Conservation (phyloP, 768 basidiomycete species). For the Auriscalpium orientale region DNA sequence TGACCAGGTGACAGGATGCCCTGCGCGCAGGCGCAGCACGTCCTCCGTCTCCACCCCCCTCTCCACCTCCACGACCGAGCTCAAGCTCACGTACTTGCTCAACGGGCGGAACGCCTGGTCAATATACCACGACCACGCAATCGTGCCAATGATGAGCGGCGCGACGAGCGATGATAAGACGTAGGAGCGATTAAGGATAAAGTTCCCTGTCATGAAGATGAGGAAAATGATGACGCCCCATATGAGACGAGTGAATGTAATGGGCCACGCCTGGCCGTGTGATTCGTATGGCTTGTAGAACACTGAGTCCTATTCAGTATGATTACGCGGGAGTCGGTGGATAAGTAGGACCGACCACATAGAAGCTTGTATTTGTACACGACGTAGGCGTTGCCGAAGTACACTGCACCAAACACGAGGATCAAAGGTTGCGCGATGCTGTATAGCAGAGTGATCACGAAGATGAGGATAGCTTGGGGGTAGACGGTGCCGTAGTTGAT, state of each 20-base stretch:
- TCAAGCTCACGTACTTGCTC: constrained; percentile 77
- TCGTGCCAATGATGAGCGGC: constrained; percentile 69
- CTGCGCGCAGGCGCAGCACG: constrained; percentile 63
- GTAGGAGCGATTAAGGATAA: constrained; percentile 60
- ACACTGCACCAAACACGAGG: constrained; percentile 88
- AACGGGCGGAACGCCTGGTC: constrained; percentile 60
- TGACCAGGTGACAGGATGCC: constrained; percentile 82
- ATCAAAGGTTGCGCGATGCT: constrained; percentile 95
- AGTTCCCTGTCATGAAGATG: constrained; percentile 95
- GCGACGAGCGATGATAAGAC: constrained; percentile 55
- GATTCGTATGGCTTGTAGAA: constrained; percentile 99
- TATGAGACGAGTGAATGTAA: constrained; percentile 86
- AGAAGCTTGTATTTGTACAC: constrained; percentile 98
- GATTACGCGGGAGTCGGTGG: neutral
- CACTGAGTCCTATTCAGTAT: constrained; percentile 38
- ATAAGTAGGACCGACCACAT: constrained; percentile 29
- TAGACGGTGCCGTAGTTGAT: constrained; percentile 97
- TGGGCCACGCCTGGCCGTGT: constrained; percentile 95
- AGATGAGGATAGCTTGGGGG: constrained; percentile 93
- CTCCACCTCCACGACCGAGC: constrained; percentile 83
- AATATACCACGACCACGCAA: constrained; percentile 78
- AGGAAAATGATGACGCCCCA: constrained; percentile 93
- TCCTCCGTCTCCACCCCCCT: constrained; percentile 82
- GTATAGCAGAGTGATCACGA: constrained; percentile 91
- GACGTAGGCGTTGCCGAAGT: constrained; percentile 93